Base-by-base conservation (phyloP, 1,139 yeast genomes). In the Debaryomyces robertsiae region DNA sequence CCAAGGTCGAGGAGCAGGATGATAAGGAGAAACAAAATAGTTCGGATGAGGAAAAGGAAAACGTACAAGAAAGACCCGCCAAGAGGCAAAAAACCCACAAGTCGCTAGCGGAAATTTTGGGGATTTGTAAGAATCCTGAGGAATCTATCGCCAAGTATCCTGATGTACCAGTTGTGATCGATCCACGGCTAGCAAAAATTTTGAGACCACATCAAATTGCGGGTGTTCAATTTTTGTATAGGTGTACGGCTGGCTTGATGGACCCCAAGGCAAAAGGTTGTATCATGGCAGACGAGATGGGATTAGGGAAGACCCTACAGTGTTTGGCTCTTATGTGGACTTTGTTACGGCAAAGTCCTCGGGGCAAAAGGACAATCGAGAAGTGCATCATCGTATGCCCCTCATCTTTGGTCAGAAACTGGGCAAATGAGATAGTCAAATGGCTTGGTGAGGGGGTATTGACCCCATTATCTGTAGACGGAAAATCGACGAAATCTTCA, bases 231-330 rank as follows among this genome's bases (percentile, higher is more conserved):
- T 93, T 93, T 58, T 67, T 93, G 44, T 93, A 90, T 57, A 69
- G 93, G 44, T 91, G 98, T 61, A 89, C 95, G 1, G 78, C 97
- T 0, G 98, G 99, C 0, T 65, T 91, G 32, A 76, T 89, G 19
- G 95, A 90, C 55, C 80, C 90, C 2, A 74, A 82, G 31, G 98
- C 98, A 0, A 82, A 84, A 57, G 99, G 99, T 1, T 93, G 98
- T 59, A 94, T 93, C 41, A 93, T 93, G 98, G 99, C 99, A 0
- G 99, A 93, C 67, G 99, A 90, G 65, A 93, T 93, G 98, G 98
- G 98, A 2, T 73, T 93, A 33, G 98, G 98, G 18, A 93, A 93
- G 59, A 93, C 99, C 0, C 71, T 93, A 32, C 99, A 93, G 61
- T 94, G 98, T 60, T 76, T 93, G 34, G 76, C 98, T 0, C 71